These are phyloP conservation scores for Apiospora phragmitis DNA, from an alignment of 2,329 filamentous ascomycete genomes.

Conservation along the genomic window DNA sequence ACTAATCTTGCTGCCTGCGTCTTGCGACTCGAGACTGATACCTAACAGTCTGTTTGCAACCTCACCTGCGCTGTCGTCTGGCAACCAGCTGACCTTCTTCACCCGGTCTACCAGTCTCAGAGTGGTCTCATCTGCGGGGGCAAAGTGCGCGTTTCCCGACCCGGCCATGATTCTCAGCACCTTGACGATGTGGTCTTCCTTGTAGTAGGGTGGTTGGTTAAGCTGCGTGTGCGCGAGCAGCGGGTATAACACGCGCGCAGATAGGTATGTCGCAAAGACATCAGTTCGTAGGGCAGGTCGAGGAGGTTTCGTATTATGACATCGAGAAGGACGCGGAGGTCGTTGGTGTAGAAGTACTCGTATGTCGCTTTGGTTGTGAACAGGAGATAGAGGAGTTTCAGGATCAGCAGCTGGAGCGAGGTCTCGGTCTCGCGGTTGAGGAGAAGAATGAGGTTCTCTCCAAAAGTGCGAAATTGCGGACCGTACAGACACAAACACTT, in stretches of 20 bases:
- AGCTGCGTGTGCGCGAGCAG: conserved; percentile 91
- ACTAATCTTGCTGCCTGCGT: conserved; percentile 72
- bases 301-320: conserved; percentile 97
- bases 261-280: conserved; percentile 85
- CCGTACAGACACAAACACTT: conserved; percentile 85
- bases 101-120: conserved; percentile 76
- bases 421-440: conserved; percentile 95
- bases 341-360: conserved; percentile 99
- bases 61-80: conserved; percentile 34
- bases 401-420: conserved; percentile 89
- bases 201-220: conserved; percentile 84
- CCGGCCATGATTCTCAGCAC: conserved; percentile 73
- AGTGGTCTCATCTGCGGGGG: conserved; percentile 78
- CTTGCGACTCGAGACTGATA: conserved; percentile 66
- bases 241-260: conserved; percentile 87
- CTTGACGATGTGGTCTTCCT: conserved; percentile 78
- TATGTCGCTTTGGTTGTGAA: conserved; percentile 91
- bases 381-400: conserved; percentile 92
- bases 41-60: conserved; percentile 64
- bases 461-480: conserved; percentile 85
- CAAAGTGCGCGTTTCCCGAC: conserved; percentile 71
- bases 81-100: conserved; percentile 69
- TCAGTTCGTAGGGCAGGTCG: conserved; percentile 83
- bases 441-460: conserved; percentile 93
- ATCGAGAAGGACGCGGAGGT: conserved; percentile 89